phyloP scores from a whole-genome alignment of 2,329 filamentous ascomycete species.

The Apiospora koreana region DNA sequence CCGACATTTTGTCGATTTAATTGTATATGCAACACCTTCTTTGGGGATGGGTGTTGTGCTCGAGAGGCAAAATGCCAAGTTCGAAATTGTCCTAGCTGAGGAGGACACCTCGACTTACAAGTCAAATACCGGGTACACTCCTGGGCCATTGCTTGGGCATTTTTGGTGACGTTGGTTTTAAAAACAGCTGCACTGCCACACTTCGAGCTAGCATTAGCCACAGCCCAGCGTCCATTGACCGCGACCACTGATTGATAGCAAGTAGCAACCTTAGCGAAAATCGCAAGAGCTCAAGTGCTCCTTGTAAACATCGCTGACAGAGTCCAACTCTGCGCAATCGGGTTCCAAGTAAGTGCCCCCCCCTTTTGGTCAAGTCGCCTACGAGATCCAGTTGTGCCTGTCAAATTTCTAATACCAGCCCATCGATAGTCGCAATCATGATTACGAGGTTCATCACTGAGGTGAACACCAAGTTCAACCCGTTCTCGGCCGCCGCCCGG shows the following conservation, averaged over 20 bases:
- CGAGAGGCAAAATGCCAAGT: background rate
- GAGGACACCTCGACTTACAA: conserved; percentile 8
- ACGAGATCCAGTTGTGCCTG: background rate
- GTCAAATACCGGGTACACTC: background rate
- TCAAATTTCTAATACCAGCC: background rate
- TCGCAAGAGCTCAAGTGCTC: background rate
- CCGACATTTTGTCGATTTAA: background rate
- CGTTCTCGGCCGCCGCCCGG: conserved; percentile 78
- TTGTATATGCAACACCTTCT: background rate
- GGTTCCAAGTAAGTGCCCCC: background rate
- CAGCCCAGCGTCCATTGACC: background rate
- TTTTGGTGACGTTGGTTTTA: conserved; percentile 6
- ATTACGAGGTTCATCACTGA: conserved; percentile 86
- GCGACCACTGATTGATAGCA: background rate
- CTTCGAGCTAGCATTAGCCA: background rate
- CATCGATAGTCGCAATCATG: conserved; percentile 49
- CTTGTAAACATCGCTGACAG: background rate
- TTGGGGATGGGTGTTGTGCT: background rate
- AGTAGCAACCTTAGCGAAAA: background rate
- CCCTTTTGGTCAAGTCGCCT: background rate
- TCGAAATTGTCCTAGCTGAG: background rate
- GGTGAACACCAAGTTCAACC: conserved; percentile 88
- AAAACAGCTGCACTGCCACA: background rate
- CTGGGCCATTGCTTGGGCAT: background rate
- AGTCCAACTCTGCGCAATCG: background rate